Conservation (phyloP, 257 asterid species). For the Anisodus acutangulus region DNA sequence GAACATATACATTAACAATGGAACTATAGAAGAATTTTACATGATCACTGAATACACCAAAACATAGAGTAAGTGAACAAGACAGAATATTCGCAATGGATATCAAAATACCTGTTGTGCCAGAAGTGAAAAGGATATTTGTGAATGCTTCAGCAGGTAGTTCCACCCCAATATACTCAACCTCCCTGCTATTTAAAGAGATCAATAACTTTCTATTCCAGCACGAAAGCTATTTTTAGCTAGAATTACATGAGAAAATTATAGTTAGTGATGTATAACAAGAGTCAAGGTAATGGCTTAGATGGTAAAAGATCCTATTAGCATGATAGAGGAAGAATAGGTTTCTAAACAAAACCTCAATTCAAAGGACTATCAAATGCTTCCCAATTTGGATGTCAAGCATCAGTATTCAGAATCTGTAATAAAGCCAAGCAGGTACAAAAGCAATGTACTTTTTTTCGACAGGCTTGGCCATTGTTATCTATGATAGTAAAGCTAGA, state of each 20-base stretch:
- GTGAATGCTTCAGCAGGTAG: constrained; percentile 74
- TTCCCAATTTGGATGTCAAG: constrained; percentile 7
- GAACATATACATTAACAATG: not conserved
- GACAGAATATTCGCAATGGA: constrained; percentile 26
- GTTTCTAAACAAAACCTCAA: not conserved
- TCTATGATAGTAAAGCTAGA: constrained; percentile 63
- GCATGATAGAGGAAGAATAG: not conserved
- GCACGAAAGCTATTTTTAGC: constrained; percentile 2
- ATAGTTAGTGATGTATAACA: not conserved
- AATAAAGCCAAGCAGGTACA: not conserved
- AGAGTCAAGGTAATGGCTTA: not conserved
- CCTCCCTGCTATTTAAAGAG: constrained; percentile 60
- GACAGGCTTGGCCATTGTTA: constrained; percentile 58
- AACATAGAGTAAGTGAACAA: constrained; percentile 22
- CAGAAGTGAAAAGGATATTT: constrained; percentile 97
- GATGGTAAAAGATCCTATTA: constrained; percentile 23
- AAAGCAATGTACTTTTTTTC: not conserved
- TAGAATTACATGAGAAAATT: constrained; percentile 7
- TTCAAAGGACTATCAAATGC: not conserved
- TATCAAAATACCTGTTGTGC: constrained; percentile 81
- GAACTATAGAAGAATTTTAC: not conserved
- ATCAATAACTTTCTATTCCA: constrained; percentile 28
- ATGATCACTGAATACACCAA: not conserved
- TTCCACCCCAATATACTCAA: constrained; percentile 76
- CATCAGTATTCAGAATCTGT: not conserved